Evolutionary conservation across 2,329 filamentous ascomycete species (phyloP).

Genomic region (Myotisia sp.): DNA sequence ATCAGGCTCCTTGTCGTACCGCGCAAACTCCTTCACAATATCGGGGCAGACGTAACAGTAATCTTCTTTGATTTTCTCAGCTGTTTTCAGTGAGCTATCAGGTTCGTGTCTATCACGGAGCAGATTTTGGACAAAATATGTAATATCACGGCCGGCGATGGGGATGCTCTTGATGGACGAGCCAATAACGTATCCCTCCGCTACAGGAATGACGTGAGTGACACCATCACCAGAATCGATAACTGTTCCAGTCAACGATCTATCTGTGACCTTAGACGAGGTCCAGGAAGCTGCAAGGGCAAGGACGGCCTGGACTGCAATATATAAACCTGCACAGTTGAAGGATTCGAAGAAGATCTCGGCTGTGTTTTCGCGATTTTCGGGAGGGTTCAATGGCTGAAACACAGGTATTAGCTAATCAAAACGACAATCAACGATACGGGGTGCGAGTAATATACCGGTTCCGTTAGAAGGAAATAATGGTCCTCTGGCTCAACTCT

Average conservation of each 20-base stretch:
- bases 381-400: conserved; percentile 91
- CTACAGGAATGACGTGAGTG: conserved; percentile 95
- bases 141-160: conserved; percentile 94
- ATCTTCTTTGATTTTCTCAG: conserved; percentile 96
- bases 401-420: conserved; percentile 3
- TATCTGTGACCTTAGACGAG: conserved; percentile 90
- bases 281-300: conserved; percentile 97
- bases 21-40: conserved; percentile 94
- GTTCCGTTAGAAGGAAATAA: conserved; percentile 94
- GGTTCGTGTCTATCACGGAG: conserved; percentile 92
- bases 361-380: conserved; percentile 97
- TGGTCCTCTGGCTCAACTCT: conserved; percentile 97
- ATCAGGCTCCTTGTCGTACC: conserved; percentile 84
- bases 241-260: conserved; percentile 90
- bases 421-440: conserved; percentile 1
- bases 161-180: conserved; percentile 99
- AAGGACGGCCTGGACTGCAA: conserved; percentile 92
- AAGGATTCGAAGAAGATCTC: conserved; percentile 99
- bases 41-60: conserved; percentile 98
- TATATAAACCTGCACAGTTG: conserved; percentile 97
- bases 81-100: conserved; percentile 92
- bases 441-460: conserved; percentile 46
- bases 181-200: conserved; percentile 96
- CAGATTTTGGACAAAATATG: conserved; percentile 94
- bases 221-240: conserved; percentile 98